A percentile compares a stretch with the other conserved stretches of the same genome.
phyloP scores from a whole-genome alignment of 2,329 filamentous ascomycete species.

The Atkinsonella texensis region DNA sequence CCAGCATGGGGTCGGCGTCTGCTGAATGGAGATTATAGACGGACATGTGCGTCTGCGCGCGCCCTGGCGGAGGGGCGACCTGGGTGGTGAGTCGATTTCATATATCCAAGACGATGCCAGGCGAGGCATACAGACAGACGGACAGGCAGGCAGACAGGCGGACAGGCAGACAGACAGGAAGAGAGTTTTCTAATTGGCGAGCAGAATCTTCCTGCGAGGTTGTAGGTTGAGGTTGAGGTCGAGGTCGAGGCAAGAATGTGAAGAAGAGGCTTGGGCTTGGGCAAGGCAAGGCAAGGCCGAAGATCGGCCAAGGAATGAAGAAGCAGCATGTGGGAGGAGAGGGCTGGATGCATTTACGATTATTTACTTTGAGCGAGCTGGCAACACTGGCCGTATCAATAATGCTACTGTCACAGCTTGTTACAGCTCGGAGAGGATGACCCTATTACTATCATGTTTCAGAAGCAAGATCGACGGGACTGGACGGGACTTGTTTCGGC shows the following conservation, averaged over 20 bases:
- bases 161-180: too few relatives aligned
- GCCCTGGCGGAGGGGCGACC: not conserved
- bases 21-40: slow-evolving; percentile 3
- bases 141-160: too few relatives aligned
- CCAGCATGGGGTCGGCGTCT: slow-evolving; percentile 3
- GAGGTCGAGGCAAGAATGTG: too few relatives aligned
- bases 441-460: too few relatives aligned
- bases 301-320: too few relatives aligned
- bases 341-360: not conserved
- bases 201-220: not conserved
- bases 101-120: not conserved
- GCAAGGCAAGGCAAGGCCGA: too few relatives aligned
- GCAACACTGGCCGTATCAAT: too few relatives aligned
- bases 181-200: not conserved
- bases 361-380: too few relatives aligned
- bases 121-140: not conserved
- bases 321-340: not conserved
- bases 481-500: too few relatives aligned
- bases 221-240: not conserved
- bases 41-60: slow-evolving; percentile 5
- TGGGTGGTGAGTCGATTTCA: not conserved
- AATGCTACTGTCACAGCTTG: too few relatives aligned
- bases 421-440: too few relatives aligned
- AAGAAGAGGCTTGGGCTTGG: not conserved
- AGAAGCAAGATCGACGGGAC: too few relatives aligned